Conservation (phyloP, 768 basidiomycete species). For the Mycena rebaudengoi region DNA sequence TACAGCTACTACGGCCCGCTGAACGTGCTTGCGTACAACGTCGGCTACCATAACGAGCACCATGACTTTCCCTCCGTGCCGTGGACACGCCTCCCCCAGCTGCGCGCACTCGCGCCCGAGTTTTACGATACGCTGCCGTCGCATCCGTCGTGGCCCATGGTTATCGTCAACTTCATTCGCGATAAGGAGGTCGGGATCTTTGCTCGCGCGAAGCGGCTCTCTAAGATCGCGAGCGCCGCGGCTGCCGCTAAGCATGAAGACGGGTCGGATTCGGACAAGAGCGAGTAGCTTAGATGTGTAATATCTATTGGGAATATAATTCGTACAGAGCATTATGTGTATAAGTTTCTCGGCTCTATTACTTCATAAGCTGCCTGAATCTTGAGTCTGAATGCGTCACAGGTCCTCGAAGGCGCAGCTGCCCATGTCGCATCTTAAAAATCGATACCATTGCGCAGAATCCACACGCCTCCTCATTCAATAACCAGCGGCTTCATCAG, state of each 20-base stretch:
- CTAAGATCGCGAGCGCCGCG: conserved; percentile 39
- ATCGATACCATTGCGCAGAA: too few species aligned
- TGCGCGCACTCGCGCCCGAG: conserved; percentile 87
- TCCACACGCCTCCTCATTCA: too few species aligned
- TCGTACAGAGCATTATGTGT: too few species aligned
- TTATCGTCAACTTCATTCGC: conserved; percentile 92
- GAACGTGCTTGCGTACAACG: conserved; percentile 93
- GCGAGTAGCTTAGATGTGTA: conserved; percentile 23
- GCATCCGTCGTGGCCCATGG: conserved; percentile 95
- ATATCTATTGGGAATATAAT: neutral
- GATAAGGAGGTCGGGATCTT: conserved; percentile 90
- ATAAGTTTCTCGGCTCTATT: too few species aligned
- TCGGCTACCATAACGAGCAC: conserved; percentile 99
- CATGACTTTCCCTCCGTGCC: conserved; percentile 98
- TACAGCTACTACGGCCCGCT: conserved; percentile 96
- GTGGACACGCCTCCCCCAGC: conserved; percentile 91
- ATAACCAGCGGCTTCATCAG: too few species aligned
- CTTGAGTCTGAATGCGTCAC: too few species aligned
- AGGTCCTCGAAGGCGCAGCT: too few species aligned
- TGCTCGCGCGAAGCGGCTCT: conserved; percentile 82
- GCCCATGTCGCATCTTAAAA: too few species aligned
- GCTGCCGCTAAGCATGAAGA: conserved; percentile 21
- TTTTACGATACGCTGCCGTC: conserved; percentile 90
- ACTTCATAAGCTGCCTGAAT: too few species aligned
- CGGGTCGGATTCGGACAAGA: conserved; percentile 32